phyloP scores from a whole-genome alignment of 148 eudicot genomes.

The Chenopodium berlandieri region DNA sequence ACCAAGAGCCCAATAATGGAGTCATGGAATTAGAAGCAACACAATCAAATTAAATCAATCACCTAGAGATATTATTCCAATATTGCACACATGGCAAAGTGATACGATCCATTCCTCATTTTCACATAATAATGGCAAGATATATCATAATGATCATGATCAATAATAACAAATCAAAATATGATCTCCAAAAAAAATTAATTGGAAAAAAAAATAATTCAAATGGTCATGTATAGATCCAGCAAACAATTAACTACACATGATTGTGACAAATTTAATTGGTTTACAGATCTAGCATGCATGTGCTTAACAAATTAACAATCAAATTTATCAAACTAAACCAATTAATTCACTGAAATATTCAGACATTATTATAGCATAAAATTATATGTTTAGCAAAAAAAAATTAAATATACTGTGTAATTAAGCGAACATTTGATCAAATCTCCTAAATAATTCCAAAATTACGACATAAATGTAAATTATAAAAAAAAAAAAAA shows the following conservation, averaged over 20 bases:
- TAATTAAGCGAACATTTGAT: not conserved
- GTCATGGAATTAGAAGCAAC: not conserved
- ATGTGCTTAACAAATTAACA: not conserved
- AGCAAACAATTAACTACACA: not conserved
- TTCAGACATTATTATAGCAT: not conserved
- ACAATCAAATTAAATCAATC: not conserved
- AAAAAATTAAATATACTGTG: not conserved
- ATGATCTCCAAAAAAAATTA: not conserved
- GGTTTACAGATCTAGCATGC: not conserved
- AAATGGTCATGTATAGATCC: not conserved
- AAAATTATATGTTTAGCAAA: not conserved
- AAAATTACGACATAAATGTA: too few species aligned
- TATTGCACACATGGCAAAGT: not conserved
- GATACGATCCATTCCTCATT: not conserved
- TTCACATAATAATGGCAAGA: not conserved
- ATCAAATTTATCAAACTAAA: not conserved
- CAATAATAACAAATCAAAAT: not conserved
- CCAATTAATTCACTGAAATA: not conserved
- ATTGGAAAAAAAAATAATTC: not conserved
- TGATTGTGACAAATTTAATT: not conserved
- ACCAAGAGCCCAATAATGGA: not conserved
- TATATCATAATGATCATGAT: not conserved
- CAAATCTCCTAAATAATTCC: too few species aligned
- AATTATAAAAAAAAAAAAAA: too few species aligned
- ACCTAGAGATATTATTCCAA: conserved; percentile 1